These are phyloP conservation scores for Teratosphaeria gauchensis DNA, from an alignment of 2,329 filamentous ascomycete genomes.

Conservation along the genomic window DNA sequence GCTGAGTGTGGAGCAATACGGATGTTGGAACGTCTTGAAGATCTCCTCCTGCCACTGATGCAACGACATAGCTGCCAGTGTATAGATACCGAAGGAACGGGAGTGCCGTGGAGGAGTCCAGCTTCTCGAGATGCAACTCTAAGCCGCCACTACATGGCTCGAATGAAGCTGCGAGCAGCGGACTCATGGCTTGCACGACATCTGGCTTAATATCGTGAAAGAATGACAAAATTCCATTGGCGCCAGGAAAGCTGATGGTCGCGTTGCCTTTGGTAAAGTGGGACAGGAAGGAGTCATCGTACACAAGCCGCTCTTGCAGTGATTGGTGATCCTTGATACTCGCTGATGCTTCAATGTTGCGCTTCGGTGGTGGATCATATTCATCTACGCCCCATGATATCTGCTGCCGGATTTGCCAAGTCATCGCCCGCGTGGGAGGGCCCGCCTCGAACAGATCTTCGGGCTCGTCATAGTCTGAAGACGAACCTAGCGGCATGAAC, in stretches of 20 bases:
- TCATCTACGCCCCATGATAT: constrained; percentile 1
- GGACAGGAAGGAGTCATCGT: constrained; percentile 13
- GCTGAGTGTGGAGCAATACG: constrained; percentile 32
- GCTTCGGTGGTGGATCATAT: constrained; percentile 2
- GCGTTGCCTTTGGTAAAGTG: constrained; percentile 17
- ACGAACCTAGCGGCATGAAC: neutral
- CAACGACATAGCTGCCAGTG: constrained; percentile 28
- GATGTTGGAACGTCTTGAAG: constrained; percentile 22
- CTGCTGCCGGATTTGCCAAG: neutral
- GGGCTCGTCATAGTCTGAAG: neutral
- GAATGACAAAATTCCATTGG: constrained; percentile 22
- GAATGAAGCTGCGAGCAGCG: constrained; percentile 32
- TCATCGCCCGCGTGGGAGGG: neutral
- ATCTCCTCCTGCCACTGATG: constrained; percentile 12
- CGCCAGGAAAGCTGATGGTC: constrained; percentile 23
- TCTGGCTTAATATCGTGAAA: constrained; percentile 26
- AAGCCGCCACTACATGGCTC: constrained; percentile 25
- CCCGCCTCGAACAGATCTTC: neutral
- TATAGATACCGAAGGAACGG: constrained; percentile 36
- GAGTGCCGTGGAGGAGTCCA: constrained; percentile 23
- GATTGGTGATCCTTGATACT: neutral
- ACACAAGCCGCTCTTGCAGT: neutral
- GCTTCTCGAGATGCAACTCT: constrained; percentile 30
- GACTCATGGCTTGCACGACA: constrained; percentile 27
- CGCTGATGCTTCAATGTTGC: neutral